Conservation (phyloP, 2,329 filamentous ascomycete species). For the Plenodomus tracheiphilus region DNA sequence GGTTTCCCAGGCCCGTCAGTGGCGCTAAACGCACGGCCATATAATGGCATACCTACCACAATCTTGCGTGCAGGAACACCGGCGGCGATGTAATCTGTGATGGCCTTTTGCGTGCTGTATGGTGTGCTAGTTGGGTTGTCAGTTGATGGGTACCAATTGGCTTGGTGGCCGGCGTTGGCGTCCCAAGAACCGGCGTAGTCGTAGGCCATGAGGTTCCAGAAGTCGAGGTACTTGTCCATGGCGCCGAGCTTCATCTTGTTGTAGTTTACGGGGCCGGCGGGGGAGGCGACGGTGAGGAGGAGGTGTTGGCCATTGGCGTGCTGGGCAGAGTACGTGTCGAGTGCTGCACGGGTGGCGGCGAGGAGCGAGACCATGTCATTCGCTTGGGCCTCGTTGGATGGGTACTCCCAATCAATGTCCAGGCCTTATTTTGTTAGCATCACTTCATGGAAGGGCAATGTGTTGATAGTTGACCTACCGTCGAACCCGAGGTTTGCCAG, state of each 20-base stretch:
- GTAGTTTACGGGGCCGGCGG: conserved; percentile 51
- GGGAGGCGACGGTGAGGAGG: conserved; percentile 52
- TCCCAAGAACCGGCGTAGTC: conserved; percentile 62
- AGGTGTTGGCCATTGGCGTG: conserved; percentile 48
- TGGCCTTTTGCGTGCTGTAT: conserved; percentile 37
- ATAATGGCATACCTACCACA: conserved; percentile 43
- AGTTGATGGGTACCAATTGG: conserved; percentile 33
- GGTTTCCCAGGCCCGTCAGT: conserved; percentile 40
- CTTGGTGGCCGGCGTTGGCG: conserved; percentile 36
- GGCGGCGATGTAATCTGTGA: conserved; percentile 36
- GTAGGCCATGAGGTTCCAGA: conserved; percentile 77
- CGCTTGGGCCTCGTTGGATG: conserved; percentile 34
- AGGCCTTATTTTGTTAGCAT: conserved; percentile 20
- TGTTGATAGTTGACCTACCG: conserved; percentile 30
- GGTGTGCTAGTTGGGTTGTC: conserved; percentile 36
- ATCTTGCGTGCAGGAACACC: conserved; percentile 41
- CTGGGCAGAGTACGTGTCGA: conserved; percentile 47
- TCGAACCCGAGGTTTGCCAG: conserved; percentile 43
- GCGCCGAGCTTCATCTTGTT: conserved; percentile 46
- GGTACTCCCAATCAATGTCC: conserved; percentile 46
- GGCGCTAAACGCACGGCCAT: conserved; percentile 41
- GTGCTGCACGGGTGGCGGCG: conserved; percentile 33
- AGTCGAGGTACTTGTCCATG: conserved; percentile 55
- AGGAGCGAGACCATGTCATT: conserved; percentile 41
- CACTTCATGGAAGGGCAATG: neutral